Conservation (phyloP, 2,329 filamentous ascomycete species). For the Colletotrichum sp. region DNA sequence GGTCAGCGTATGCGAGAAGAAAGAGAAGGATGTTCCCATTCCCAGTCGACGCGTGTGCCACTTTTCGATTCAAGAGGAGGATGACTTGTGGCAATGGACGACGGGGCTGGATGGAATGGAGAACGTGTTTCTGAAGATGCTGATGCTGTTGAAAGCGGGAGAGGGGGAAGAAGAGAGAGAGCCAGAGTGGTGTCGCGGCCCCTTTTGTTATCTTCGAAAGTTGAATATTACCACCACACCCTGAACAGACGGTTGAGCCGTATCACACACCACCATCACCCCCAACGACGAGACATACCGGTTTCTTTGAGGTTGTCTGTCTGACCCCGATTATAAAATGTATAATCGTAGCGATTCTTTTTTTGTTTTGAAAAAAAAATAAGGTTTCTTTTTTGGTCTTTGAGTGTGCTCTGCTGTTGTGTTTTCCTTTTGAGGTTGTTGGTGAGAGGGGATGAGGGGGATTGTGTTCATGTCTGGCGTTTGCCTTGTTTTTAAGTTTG, state of each 20-base stretch:
- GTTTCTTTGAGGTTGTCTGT: background rate
- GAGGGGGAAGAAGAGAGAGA: background rate
- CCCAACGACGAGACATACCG: background rate
- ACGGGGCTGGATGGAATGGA: background rate
- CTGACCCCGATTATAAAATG: slow-evolving; percentile 6
- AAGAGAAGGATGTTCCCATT: background rate
- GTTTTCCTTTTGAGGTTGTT: background rate
- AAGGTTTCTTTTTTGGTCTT: background rate
- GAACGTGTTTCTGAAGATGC: background rate
- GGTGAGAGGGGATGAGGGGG: background rate
- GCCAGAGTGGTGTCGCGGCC: background rate
- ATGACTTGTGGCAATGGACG: background rate
- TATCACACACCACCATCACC: background rate
- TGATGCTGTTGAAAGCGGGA: background rate
- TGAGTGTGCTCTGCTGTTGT: background rate
- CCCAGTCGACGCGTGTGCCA: background rate
- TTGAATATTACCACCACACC: background rate
- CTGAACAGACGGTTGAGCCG: slow-evolving; percentile 7
- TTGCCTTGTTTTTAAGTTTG: background rate
- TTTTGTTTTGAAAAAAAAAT: background rate
- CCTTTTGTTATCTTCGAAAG: background rate
- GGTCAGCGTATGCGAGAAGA: background rate
- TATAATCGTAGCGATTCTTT: slow-evolving; percentile 17
- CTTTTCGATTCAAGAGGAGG: background rate
- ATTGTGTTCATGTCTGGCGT: background rate